These are phyloP conservation scores for Stromatinia cepivora DNA, from an alignment of 2,329 filamentous ascomycete species.

Conservation along the genomic window DNA sequence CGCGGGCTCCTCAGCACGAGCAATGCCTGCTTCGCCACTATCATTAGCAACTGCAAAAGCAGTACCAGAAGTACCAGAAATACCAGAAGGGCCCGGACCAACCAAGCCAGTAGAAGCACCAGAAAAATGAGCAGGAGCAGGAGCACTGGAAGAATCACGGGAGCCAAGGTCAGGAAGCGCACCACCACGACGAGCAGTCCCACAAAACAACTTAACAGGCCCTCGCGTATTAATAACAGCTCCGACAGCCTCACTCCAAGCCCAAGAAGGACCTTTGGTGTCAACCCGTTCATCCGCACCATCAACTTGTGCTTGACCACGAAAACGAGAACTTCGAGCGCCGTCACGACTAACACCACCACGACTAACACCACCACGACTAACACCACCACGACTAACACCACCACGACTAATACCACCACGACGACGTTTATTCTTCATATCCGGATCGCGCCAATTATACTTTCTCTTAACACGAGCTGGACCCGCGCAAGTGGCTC, in stretches of 20 bases:
- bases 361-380: no score
- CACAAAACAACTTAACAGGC: not conserved
- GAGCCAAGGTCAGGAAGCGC: not conserved
- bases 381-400: fast-evolving
- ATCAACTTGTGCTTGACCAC: not conserved
- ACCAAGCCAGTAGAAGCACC: no score
- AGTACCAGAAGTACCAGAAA: no score
- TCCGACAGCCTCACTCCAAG: not conserved
- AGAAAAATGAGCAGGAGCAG: not conserved
- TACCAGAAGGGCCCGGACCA: no score
- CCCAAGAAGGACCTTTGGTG: not conserved
- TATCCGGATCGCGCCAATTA: not conserved
- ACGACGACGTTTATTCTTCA: not conserved
- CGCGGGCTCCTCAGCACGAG: no score
- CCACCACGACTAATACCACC: no score
- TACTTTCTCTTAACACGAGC: slow-evolving; percentile 5
- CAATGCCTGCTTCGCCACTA: no score
- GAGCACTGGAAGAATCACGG: not conserved
- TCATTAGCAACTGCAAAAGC: no score
- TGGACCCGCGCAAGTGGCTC: not conserved
- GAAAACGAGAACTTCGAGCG: no score
- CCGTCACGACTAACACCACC: not conserved
- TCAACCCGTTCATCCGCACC: not conserved
- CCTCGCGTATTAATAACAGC: not conserved
- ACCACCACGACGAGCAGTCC: not conserved